Percentiles rank a stretch among this genome's conserved stretches.
Conservation (phyloP, 2,329 filamentous ascomycete species). For the Penicillium sp. region DNA sequence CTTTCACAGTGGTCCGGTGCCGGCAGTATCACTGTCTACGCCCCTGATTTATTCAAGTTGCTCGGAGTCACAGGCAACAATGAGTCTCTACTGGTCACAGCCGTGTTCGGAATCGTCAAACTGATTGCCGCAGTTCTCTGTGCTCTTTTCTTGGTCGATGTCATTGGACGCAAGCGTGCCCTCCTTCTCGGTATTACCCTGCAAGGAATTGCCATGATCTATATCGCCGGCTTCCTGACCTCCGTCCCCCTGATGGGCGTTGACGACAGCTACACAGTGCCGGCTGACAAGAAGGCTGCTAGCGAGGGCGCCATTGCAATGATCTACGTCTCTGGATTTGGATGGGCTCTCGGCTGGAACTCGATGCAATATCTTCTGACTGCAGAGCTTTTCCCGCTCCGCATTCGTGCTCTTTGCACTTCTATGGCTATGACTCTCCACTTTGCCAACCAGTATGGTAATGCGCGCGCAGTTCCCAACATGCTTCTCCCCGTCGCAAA, state of each 20-base stretch:
- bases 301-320: constrained; percentile 67
- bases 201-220: constrained; percentile 62
- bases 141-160: constrained; percentile 76
- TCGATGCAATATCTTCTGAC: constrained; percentile 76
- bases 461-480: constrained; percentile 69
- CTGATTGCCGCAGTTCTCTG: constrained; percentile 66
- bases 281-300: constrained; percentile 52
- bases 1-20: constrained; percentile 74
- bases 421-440: constrained; percentile 75
- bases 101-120: constrained; percentile 74
- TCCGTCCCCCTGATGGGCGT: constrained; percentile 59
- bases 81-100: constrained; percentile 70
- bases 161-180: constrained; percentile 71
- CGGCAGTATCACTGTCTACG: constrained; percentile 73
- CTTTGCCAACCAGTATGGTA: constrained; percentile 77
- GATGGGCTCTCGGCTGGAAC: constrained; percentile 73
- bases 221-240: constrained; percentile 62
- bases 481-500: constrained; percentile 59
- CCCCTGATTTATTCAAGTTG: constrained; percentile 69
- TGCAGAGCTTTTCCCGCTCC: constrained; percentile 73
- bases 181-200: constrained; percentile 61
- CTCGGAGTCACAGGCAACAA: constrained; percentile 68
- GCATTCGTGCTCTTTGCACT: constrained; percentile 69
- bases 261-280: constrained; percentile 51
- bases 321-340: constrained; percentile 69